phyloP scores from a whole-genome alignment of 2,329 filamentous ascomycete genomes.

The Pyrenophora seminiperda region DNA sequence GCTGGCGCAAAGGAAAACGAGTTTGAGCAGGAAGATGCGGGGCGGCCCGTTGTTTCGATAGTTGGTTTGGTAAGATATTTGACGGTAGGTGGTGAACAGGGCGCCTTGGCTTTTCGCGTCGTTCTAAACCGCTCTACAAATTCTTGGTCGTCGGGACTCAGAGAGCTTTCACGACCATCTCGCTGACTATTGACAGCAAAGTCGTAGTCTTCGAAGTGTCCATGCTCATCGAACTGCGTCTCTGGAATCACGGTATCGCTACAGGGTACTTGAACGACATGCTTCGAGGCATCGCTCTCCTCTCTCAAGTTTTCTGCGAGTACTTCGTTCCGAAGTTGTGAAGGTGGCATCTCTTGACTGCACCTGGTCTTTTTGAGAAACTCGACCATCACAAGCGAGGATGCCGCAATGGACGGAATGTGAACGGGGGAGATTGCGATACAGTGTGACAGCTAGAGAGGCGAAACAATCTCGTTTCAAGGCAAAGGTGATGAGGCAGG shows the following conservation, averaged over 20 bases:
- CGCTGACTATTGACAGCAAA: not conserved
- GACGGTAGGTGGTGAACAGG: not conserved
- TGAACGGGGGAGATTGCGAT: not conserved
- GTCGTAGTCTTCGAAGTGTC: not conserved
- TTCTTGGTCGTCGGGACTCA: slow-evolving; percentile 8
- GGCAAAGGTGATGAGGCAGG: not conserved
- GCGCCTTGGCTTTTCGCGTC: not conserved
- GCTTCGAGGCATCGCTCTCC: slow-evolving; percentile 7
- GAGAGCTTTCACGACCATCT: not conserved
- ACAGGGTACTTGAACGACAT: slow-evolving; percentile 20
- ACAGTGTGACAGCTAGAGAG: not conserved
- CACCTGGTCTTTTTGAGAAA: slow-evolving; percentile 11
- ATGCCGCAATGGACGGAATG: not conserved
- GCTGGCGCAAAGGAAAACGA: slow-evolving; percentile 6
- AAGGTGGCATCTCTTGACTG: slow-evolving; percentile 16
- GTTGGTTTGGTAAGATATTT: slow-evolving; percentile 1
- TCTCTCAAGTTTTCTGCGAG: slow-evolving; percentile 20
- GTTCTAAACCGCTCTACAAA: slow-evolving; percentile 7
- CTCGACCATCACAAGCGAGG: slow-evolving; percentile 20
- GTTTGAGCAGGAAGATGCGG: not conserved
- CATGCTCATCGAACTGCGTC: slow-evolving; percentile 22
- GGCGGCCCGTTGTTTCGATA: not conserved
- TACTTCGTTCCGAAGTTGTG: slow-evolving; percentile 31
- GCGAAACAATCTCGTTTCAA: not conserved
- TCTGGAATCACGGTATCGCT: slow-evolving; percentile 27